A percentile compares a stretch with the other conserved stretches of the same genome.
Evolutionary conservation across 805 yeast genomes (phyloP).

Genomic region (Kodamaea neixiangensis): DNA sequence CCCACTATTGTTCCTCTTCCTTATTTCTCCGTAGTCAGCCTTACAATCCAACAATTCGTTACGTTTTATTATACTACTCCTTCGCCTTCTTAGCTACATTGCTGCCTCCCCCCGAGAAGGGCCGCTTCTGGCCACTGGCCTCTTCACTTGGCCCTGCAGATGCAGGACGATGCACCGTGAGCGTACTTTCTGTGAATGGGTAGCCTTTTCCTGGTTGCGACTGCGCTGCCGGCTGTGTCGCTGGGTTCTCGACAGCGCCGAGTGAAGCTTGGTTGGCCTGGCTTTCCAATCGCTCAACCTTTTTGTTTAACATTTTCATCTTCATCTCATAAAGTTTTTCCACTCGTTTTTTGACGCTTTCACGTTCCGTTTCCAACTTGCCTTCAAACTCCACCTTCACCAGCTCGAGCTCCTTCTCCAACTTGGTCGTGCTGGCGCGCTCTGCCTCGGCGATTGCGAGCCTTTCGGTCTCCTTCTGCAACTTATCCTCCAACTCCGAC

Average conservation of each 20-base stretch:
- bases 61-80: no score
- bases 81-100: slow-evolving; percentile 7
- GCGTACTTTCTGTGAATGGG: slow-evolving; percentile 31
- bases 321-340: slow-evolving; percentile 62
- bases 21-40: not conserved
- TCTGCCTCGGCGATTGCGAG: slow-evolving; percentile 13
- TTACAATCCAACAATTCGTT: no score
- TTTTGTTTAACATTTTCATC: slow-evolving; percentile 53
- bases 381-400: slow-evolving; percentile 2
- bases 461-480: slow-evolving; percentile 17
- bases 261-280: not conserved
- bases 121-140: slow-evolving; percentile 3
- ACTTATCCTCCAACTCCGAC: slow-evolving; percentile 3
- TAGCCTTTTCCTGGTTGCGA: slow-evolving; percentile 14
- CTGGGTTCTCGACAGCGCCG: not conserved
- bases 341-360: slow-evolving; percentile 49
- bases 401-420: slow-evolving; percentile 9
- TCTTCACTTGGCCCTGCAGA: slow-evolving; percentile 11
- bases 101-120: slow-evolving; percentile 1
- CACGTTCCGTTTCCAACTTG: slow-evolving; percentile 25
- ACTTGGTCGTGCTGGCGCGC: slow-evolving; percentile 15
- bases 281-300: slow-evolving; percentile 50
- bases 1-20: not conserved
- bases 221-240: not conserved
- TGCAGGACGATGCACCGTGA: slow-evolving; percentile 34